phyloP scores from a whole-genome alignment of 164 flowering plant genomes.

The Piper longum region DNA sequence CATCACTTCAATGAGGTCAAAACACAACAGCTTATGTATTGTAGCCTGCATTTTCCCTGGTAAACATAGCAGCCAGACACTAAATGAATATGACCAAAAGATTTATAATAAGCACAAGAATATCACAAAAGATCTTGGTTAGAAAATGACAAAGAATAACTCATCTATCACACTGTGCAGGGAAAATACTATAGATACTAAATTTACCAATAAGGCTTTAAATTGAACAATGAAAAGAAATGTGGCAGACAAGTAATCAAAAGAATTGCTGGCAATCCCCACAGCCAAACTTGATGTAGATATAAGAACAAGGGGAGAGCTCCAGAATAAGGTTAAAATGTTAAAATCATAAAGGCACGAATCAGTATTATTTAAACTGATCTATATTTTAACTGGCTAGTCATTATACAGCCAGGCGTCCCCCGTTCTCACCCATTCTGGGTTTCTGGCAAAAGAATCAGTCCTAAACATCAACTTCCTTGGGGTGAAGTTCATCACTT shows the following conservation, averaged over 20 bases:
- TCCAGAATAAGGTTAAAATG: neutral
- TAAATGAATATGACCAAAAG: too few relatives aligned
- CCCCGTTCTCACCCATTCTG: constrained; percentile 4
- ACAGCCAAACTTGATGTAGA: neutral
- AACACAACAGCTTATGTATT: too few relatives aligned
- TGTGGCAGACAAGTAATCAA: constrained; percentile 7
- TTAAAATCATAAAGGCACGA: neutral
- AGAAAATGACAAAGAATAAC: neutral
- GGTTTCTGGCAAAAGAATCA: constrained; percentile 29
- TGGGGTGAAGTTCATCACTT: neutral
- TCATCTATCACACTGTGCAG: neutral
- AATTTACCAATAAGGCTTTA: constrained; percentile 5
- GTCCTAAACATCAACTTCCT: constrained; percentile 12
- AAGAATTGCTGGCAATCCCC: constrained; percentile 15
- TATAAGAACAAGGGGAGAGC: neutral
- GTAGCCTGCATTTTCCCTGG: too few relatives aligned
- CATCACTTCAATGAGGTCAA: too few relatives aligned
- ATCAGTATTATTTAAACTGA: constrained; percentile 3
- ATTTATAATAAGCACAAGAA: too few relatives aligned
- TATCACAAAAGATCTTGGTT: neutral
- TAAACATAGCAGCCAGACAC: too few relatives aligned
- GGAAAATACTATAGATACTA: neutral
- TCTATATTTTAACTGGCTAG: constrained; percentile 17
- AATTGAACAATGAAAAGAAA: constrained; percentile 27
- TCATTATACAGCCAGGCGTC: constrained; percentile 37